Base-by-base conservation (phyloP, 345 rosid genomes). In the Excoecaria cochinchinensis region DNA sequence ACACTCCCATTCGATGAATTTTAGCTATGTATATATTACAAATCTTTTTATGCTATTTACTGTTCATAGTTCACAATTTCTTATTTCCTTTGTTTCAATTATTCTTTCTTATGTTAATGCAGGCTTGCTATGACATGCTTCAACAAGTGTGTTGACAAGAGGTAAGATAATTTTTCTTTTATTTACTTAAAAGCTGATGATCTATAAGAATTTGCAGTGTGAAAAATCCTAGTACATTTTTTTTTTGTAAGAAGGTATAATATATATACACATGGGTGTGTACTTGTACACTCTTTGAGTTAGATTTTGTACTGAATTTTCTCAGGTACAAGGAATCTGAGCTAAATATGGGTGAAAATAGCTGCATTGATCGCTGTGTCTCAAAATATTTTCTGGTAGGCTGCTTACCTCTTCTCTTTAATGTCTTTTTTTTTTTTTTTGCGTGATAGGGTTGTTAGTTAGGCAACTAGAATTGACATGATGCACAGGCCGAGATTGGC, bases 301-400 rank as follows among this genome's bases (percentile, higher is more conserved):
- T 0, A 0, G 4, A 53, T 17, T 67, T 38, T 61, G 19, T 39
- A 52, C 68, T 59, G 64, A 57, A 22, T 76, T 67, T 74, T 77
- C 12, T 21, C 72, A 96, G 99, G 90, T 94, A 89, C 87, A 93
- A 91, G 86, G 99, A 96, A 72, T 65, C 89, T 25, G 99, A 96
- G 88, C 85, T 96, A 67, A 96, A 93, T 84, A 93, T 92, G 98
- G 99, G 97, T 69, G 99, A 96, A 82, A 96, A 92, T 74, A 96
- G 93, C 72, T 96, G 99, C 94, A 94, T 96, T 52, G 98, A 96
- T 79, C 97, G 99, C 67, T 96, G 98, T 78, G 98, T 90, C 79
- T 87, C 97, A 51, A 93, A 93, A 73, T 96, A 96, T 82, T 91
- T 93, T 97, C 94, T 89, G 95, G 97, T 95, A 79, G 13, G 80